Base-by-base conservation (phyloP, 495 filamentous ascomycete genomes). In the Cladorrhinum samala region DNA sequence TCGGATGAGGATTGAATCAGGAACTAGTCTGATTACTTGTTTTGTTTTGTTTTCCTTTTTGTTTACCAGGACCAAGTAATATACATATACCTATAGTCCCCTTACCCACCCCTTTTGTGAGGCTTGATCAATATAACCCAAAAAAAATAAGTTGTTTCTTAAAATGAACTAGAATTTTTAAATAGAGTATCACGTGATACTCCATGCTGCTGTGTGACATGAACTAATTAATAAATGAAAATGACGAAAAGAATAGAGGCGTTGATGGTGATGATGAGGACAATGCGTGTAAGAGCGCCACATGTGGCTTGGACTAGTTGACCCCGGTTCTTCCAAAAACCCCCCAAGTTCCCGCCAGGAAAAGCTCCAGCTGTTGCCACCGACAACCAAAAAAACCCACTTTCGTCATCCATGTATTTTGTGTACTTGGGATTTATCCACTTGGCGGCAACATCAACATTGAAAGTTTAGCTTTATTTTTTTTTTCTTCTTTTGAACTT, bases 391-490 rank as follows among this genome's bases (percentile, higher is more conserved):
- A n/a, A n/a, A 41, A 30, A 17, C 24, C 57, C 52, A 41, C 43
- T 52, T 58, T 52, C 51, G 56, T 58, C 51, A 58, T 56, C 43
- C 27, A 25, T 46, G 50, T 54, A 45, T 59, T 55, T 52, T 59
- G 52, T 48, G 7, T 30, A 41, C 19, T 50, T 36, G 47, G 24
- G 37, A 18, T 27, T 18, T 14, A 39, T 37, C 55, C 49, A 50
- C 44, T 49, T 27, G 30, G 21, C 42, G 18, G 19, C 13, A 49
- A 30, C 56, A 49, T 46, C 48, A 54, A 33, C 27, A 6, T 33
- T 33, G n/a, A 20, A 38, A 46, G 19, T 40, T 49, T 50, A 49
- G 51, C 48, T 25, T n/a, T 25, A 16, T 40, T 46, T 53, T 58
- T 54, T 50, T 37, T 16, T 25, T 24, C 46, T 24, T 42, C 1